Base-by-base conservation (phyloP, 257 asterid genomes). In the Solanum phureja region DNA sequence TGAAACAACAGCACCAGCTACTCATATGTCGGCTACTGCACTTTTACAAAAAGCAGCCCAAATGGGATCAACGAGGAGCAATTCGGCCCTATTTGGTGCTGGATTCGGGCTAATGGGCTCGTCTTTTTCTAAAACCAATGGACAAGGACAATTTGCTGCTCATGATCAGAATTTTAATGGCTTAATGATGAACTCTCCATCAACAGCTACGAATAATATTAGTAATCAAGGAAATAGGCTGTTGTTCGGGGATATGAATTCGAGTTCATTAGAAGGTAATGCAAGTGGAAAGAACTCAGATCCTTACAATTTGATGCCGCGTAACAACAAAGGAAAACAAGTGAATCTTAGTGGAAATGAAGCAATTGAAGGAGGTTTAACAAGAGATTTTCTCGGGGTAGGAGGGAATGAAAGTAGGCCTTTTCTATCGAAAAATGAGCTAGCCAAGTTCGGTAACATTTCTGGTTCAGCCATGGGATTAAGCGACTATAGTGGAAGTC, bases 11-110 rank as follows among this genome's bases (percentile, higher is more conserved):
- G 2, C 84, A 31, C 8, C 85, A 35, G 62, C 64, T 10, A 11
- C 68, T 24, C 76, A 72, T 31, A 88, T 75, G 79, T 88, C 88
- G 8, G 88, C 90, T n/a, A 88, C 90, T 29, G 90, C 90, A 31
- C 87, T 88, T 72, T 83, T 88, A 44, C 90, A 88, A 72, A 88
- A 84, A 42, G 90, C 88, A 35, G 88, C 90, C 18, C 88, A 84
- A 35, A 84, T 88, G 76, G 90, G 90, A 72, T 86, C 90, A 84
- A 88, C 88, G 5, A 84, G 83, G 82, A 88, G 88, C 88, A 83
- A 83, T 23, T 86, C 88, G 3, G 49, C 83, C 24, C 49, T 86
- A 4, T 86, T 86, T 40, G 88, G 88, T 33, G 13, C 37, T 40
- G 88, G 83, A 42, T 86, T 86, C 24, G 88, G 88, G 72, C n/a